These are phyloP conservation scores for Coniferiporia weirii DNA, from an alignment of 1,284 basidiomycete species.

Conservation along the genomic window DNA sequence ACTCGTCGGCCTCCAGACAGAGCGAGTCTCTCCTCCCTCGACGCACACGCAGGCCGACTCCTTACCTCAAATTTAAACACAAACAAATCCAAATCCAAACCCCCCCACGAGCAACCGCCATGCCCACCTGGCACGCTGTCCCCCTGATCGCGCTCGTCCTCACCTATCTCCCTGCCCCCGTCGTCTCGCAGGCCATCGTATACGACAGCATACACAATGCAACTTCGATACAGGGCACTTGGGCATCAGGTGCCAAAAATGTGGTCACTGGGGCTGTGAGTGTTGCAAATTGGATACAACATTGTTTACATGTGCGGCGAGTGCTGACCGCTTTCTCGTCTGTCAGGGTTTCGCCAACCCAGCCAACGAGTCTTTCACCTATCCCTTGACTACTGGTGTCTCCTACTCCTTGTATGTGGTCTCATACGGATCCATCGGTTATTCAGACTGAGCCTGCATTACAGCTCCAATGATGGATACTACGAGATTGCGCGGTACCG, in stretches of 20 bases:
- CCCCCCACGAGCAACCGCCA: background rate
- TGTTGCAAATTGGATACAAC: slow-evolving; percentile 21
- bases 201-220: slow-evolving; percentile 46
- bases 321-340: slow-evolving; percentile 2
- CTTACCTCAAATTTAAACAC: too few species aligned
- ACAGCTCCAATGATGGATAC: slow-evolving; percentile 52
- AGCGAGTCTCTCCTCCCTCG: slow-evolving; percentile 2
- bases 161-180: slow-evolving; percentile 30
- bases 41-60: background rate
- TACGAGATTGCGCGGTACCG: slow-evolving; percentile 88
- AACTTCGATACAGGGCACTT: slow-evolving; percentile 72
- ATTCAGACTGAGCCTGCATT: slow-evolving; percentile 7
- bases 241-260: slow-evolving; percentile 72
- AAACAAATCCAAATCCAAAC: too few species aligned
- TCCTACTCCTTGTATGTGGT: slow-evolving; percentile 80
- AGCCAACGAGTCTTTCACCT: slow-evolving; percentile 71
- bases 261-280: slow-evolving; percentile 83
- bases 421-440: background rate
- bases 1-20: background rate
- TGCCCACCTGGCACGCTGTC: slow-evolving; percentile 5
- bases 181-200: slow-evolving; percentile 33
- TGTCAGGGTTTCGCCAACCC: slow-evolving; percentile 79
- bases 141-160: slow-evolving; percentile 34
- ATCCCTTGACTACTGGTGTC: slow-evolving; percentile 79
- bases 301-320: background rate